A percentile compares a stretch with the other conserved stretches of the same genome.
Evolutionary conservation across 352 stramenopile species (phyloP).

Genomic region (Globisporangium cederbergense): DNA sequence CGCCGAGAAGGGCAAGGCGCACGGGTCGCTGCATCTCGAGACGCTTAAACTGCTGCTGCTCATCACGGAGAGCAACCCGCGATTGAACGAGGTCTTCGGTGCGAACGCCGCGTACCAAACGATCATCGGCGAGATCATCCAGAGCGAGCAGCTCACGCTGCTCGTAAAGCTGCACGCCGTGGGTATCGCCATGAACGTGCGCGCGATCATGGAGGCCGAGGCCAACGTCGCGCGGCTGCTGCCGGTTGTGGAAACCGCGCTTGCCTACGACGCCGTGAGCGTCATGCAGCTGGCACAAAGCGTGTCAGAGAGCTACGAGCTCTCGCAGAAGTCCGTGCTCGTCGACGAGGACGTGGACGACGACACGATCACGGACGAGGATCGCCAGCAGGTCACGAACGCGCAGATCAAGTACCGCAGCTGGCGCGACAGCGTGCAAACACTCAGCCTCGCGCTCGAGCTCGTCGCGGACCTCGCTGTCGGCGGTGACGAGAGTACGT

Average conservation of each 20-base stretch:
- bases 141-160: conserved; percentile 48
- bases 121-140: conserved; percentile 62
- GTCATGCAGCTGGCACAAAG: conserved; percentile 76
- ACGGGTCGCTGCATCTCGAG: conserved; percentile 66
- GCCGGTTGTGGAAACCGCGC: conserved; percentile 59
- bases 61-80: conserved; percentile 79
- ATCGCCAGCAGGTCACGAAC: conserved; percentile 54
- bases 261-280: conserved; percentile 78
- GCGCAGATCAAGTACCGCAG: conserved; percentile 65
- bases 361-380: conserved; percentile 54
- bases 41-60: conserved; percentile 79
- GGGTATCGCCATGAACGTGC: conserved; percentile 78
- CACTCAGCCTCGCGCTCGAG: conserved; percentile 74
- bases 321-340: conserved; percentile 56
- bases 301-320: conserved; percentile 49
- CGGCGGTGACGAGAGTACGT: conserved; percentile 42
- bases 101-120: conserved; percentile 59
- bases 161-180: conserved; percentile 55
- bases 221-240: conserved; percentile 64
- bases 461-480: conserved; percentile 65
- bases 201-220: conserved; percentile 69
- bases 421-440: conserved; percentile 82
- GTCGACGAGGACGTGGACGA: conserved; percentile 67
- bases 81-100: conserved; percentile 65
- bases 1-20: conserved; percentile 42